Percentiles rank a stretch among this genome's conserved stretches.
Evolutionary conservation across 257 asterid genomes (phyloP).

Genomic region (Gynochthodes officinalis): DNA sequence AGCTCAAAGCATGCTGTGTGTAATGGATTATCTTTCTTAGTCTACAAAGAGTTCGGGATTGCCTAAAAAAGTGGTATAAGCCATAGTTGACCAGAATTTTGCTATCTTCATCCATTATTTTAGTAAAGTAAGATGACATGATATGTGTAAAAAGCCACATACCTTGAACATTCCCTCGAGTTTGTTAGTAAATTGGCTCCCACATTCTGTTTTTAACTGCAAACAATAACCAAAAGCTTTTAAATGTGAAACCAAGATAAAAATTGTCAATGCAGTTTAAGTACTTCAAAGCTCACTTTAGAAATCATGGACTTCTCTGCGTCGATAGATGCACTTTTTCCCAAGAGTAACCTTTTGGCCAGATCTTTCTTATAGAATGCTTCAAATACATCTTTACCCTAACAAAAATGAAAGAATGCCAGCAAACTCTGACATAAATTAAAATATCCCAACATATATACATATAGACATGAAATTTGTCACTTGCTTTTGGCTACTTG

Average conservation of each 20-base stretch:
- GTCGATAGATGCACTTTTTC: slow-evolving; percentile 96
- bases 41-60: too few relatives aligned
- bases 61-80: too few relatives aligned
- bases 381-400: slow-evolving; percentile 56
- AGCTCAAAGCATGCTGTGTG: slow-evolving; percentile 6
- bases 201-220: slow-evolving; percentile 95
- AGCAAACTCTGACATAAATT: background rate
- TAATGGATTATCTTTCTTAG: too few relatives aligned
- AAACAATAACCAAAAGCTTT: slow-evolving; percentile 10
- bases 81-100: too few relatives aligned
- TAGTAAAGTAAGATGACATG: background rate
- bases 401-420: slow-evolving; percentile 2
- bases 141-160: slow-evolving; percentile 6
- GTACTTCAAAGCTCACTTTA: slow-evolving; percentile 21
- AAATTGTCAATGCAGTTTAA: slow-evolving; percentile 9
- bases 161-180: slow-evolving; percentile 99
- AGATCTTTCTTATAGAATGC: slow-evolving; percentile 57
- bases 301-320: slow-evolving; percentile 87
- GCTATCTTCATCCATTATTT: background rate
- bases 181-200: slow-evolving; percentile 97
- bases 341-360: slow-evolving; percentile 87
- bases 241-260: slow-evolving; percentile 16
- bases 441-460: too few relatives aligned
- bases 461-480: too few relatives aligned
- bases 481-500: background rate